Evolutionary conservation across 1,284 basidiomycete genomes (phyloP).

Genomic region (Cutaneotrichosporon spelunceum): DNA sequence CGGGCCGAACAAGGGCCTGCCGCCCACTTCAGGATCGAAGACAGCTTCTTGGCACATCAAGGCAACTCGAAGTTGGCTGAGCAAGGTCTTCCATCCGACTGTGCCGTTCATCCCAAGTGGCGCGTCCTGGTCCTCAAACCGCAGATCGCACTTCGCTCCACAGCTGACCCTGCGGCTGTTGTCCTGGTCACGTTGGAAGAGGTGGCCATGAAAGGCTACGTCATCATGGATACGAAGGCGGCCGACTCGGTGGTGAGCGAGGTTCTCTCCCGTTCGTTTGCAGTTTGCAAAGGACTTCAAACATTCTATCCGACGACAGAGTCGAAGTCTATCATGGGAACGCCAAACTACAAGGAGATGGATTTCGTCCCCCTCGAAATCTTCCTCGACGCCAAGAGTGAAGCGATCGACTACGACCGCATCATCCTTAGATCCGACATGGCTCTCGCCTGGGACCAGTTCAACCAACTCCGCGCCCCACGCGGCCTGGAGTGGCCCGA

Average conservation of each 20-base stretch:
- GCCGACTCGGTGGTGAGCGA: constrained; percentile 77
- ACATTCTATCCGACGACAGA: constrained; percentile 70
- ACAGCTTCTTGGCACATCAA: constrained; percentile 22
- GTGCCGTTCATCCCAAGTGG: constrained; percentile 60
- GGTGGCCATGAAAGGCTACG: constrained; percentile 74
- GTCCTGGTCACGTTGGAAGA: constrained; percentile 79
- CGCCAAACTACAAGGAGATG: constrained; percentile 21
- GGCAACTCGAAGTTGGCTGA: constrained; percentile 22
- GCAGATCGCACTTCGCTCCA: constrained; percentile 77
- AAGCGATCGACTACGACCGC: constrained; percentile 78
- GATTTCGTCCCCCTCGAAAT: constrained; percentile 79
- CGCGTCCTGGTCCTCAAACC: constrained; percentile 85
- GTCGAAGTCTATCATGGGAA: constrained; percentile 16
- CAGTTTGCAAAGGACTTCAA: constrained; percentile 74
- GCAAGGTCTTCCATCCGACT: constrained; percentile 44
- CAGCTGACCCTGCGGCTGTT: constrained; percentile 61
- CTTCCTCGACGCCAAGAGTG: constrained; percentile 75
- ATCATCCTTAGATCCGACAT: constrained; percentile 87
- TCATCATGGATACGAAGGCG: constrained; percentile 75
- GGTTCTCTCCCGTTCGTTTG: constrained; percentile 78
- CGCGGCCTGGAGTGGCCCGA: constrained; percentile 58
- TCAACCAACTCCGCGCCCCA: constrained; percentile 82
- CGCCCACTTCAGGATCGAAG: constrained; percentile 26
- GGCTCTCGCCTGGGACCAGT: constrained; percentile 85
- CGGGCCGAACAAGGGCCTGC: constrained; percentile 20